Base-by-base conservation (phyloP, 2,329 filamentous ascomycete genomes). In the Pochonia chlamydosporia region DNA sequence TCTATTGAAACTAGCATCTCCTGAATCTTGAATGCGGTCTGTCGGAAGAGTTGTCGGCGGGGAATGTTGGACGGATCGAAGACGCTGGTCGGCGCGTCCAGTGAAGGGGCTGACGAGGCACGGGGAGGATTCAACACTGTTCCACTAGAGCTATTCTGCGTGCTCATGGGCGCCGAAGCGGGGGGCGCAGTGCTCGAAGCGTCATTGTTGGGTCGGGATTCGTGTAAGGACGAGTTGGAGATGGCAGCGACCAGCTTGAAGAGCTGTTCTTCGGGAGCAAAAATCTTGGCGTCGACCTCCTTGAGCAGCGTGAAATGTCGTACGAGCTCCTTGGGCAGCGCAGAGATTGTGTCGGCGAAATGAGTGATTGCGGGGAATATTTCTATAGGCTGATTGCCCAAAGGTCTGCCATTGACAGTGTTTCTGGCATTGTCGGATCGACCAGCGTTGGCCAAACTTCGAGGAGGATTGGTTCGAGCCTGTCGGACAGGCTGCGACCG, bases 201-300 rank as follows among this genome's bases (percentile, higher is more conserved):
- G 56, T 78, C 72, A 52, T 72, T 71, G 52, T 63, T 58, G 47
- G 65, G 63, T 54, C 68, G 72, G 51, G 67, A 59, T 50, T 75
- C 72, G 46, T 75, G 72, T 25, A 69, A 63, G 50, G 71, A 73
- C 26, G 74, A 67, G 54, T 73, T 74, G 52, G 79, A 67, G 51
- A 87, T 81, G 45, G 76, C 76, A 51, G 84, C 76, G 57, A 95
- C 80, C 52, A 95, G 76, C 61, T 85, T 79, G 61, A 86, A 84
- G 49, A 99, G 77, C 60, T 85, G 79, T 58, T 93, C 86, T 64
- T 96, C 89, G 6, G 93, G 87, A 23, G 83, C 84, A 68, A 91
- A 93, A 54, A 95, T 87, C 71, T 99, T 99, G 53, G 92, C 92
- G 71, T 99, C 93, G 41, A 97, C 93, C 70, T 99, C 93, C 66